Evolutionary conservation across 306 rosid species (phyloP).

Genomic region (Ammopiptanthus mongolicus): DNA sequence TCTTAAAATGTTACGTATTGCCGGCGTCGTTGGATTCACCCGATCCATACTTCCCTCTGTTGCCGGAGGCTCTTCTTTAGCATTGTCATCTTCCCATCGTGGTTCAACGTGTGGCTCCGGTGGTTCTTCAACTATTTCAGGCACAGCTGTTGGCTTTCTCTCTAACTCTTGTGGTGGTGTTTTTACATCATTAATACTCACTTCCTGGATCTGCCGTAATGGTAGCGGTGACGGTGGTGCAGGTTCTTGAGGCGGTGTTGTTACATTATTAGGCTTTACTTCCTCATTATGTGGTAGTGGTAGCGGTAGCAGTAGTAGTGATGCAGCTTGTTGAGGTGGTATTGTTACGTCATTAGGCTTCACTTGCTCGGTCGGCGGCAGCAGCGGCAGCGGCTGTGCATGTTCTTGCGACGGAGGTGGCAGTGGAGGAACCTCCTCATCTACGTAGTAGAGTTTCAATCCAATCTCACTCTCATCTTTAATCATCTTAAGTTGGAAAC

Average conservation of each 20-base stretch:
- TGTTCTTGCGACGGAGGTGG: neutral
- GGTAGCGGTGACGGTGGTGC: no score
- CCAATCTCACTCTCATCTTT: slow-evolving; percentile 66
- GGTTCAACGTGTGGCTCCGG: neutral
- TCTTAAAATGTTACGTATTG: no score
- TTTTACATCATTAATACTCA: no score
- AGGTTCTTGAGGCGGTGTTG: neutral
- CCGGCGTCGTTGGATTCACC: neutral
- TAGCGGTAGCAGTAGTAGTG: no score
- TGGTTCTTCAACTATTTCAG: neutral
- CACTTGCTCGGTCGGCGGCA: neutral
- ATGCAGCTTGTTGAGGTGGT: neutral
- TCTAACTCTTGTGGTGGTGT: neutral
- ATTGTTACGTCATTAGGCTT: neutral
- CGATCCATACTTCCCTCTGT: neutral
- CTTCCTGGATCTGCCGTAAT: no score
- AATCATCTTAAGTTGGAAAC: no score
- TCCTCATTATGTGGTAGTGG: no score
- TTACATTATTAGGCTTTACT: no score
- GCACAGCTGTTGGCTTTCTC: neutral
- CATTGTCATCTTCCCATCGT: neutral
- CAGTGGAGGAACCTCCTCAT: neutral
- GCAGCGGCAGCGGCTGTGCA: neutral
- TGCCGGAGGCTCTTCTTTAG: neutral
- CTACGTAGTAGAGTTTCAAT: slow-evolving; percentile 44